A percentile compares a stretch with the other conserved stretches of the same genome.
Conservation (phyloP, 495 filamentous ascomycete genomes). For the Aspergillus hancockii region DNA sequence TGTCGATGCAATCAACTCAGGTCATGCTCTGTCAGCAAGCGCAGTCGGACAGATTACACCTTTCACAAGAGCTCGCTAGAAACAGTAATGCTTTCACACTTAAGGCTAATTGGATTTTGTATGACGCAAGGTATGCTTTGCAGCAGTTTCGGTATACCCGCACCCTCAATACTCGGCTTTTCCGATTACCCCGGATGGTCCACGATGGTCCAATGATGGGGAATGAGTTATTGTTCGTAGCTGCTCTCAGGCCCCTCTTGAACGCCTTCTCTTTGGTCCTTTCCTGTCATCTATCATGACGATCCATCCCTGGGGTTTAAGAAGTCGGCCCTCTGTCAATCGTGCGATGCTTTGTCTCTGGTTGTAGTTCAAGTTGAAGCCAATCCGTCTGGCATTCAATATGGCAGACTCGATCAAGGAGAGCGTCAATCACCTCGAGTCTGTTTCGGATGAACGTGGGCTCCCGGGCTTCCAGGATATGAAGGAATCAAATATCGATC, state of each 20-base stretch:
- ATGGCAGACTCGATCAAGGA: not conserved
- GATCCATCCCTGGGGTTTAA: not conserved
- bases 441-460: slow-evolving; percentile 9
- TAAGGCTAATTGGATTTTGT: too few relatives aligned
- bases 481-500: slow-evolving; percentile 3
- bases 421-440: slow-evolving; percentile 1
- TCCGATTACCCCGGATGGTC: slow-evolving; percentile 1
- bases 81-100: not conserved
- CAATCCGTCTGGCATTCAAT: not conserved
- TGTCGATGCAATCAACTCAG: too few relatives aligned
- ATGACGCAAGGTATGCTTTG: not conserved
- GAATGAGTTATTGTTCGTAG: not conserved
- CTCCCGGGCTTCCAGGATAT: not conserved
- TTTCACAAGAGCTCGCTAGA: too few relatives aligned
- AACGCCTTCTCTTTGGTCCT: not conserved
- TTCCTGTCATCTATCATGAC: not conserved
- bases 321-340: not conserved
- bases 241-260: not conserved
- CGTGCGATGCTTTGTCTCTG: not conserved
- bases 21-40: too few relatives aligned
- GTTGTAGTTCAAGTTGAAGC: not conserved
- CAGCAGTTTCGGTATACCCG: not conserved
- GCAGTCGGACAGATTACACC: not conserved
- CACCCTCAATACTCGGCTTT: not conserved
- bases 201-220: not conserved